Evolutionary conservation across 768 basidiomycete species (phyloP), one percentile per base, ranked within the genome.

Genomic region (Psilocybe cyanescens): DNA sequence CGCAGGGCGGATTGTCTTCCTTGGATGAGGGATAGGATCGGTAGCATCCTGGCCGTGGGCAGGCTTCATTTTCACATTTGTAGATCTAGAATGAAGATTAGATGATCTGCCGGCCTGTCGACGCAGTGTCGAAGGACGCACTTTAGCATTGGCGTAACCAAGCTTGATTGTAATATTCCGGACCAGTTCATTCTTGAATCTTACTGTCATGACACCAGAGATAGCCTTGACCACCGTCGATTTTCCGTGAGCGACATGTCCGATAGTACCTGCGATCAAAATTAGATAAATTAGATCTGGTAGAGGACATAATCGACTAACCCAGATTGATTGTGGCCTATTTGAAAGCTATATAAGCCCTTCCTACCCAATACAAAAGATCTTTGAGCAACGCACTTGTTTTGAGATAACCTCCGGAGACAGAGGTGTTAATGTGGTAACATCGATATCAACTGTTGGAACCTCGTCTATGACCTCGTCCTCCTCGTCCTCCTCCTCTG

Each of bases 111-210:
- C n/a, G 8, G 48, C 3, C 8, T 17, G 49, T 47, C 0, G 16
- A 31, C 17, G 58, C 29, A 47, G 58, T 57, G 47, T 33, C 37
- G 8, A 8, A 28, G 9, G 19, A 76, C 87, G 67, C 66, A 96
- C 95, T 80, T 99, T 99, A 46, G 97, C 97, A 69, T 99, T 99
- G 49, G 97, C 97, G 73, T 99, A 99, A 62, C 97, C 97, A 50
- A 99, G 86, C 81, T 99, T 98, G 80, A 99, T 99, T 19, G 97
- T 99, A 70, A 99, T 99, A 78, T 99, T 99, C 64, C 97, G 83
- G 62, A 99, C 97, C 59, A 99, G 87, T 77, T 99, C 97, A 76
- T 98, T 99, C 83, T 99, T 99, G 79, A 99, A 99, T 68, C 97
- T 86, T 50, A 99, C 97, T 16, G 97, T 99, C 87, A 92, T 91